phyloP scores from a whole-genome alignment of 2,329 filamentous ascomycete genomes.

The Aspergillus ibericus region DNA sequence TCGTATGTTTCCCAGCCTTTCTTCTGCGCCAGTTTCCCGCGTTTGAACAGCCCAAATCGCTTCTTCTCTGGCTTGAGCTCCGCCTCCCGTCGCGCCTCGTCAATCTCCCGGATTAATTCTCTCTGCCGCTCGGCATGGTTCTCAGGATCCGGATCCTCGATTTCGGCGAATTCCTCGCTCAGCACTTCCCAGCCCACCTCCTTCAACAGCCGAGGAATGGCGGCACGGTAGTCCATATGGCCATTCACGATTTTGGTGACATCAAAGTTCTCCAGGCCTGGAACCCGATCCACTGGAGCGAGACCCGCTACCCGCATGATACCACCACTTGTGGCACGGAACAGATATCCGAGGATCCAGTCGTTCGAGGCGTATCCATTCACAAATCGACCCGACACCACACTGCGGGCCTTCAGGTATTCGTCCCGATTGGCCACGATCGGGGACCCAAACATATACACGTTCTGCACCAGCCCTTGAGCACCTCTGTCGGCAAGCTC shows the following conservation, averaged over 20 bases:
- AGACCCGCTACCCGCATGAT: conserved; percentile 87
- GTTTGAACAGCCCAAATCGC: conserved; percentile 75
- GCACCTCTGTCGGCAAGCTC: conserved; percentile 84
- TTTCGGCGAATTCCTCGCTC: conserved; percentile 91
- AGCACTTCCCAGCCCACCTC: conserved; percentile 90
- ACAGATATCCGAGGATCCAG: conserved; percentile 95
- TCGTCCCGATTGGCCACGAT: conserved; percentile 91
- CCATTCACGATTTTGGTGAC: conserved; percentile 82
- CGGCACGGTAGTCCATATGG: conserved; percentile 93
- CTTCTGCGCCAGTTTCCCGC: conserved; percentile 71
- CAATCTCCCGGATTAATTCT: conserved; percentile 94
- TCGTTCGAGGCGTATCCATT: conserved; percentile 94
- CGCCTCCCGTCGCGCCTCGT: conserved; percentile 84
- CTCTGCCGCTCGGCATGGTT: conserved; percentile 84
- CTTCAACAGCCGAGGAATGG: conserved; percentile 84
- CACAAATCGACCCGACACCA: conserved; percentile 88
- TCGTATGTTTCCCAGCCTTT: conserved; percentile 96
- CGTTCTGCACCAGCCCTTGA: conserved; percentile 86
- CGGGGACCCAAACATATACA: conserved; percentile 90
- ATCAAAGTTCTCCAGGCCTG: conserved; percentile 84
- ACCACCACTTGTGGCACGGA: conserved; percentile 88
- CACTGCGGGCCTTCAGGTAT: conserved; percentile 74
- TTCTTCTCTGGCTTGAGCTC: conserved; percentile 75
- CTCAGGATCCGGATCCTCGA: conserved; percentile 95
- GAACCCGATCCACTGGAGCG: conserved; percentile 70